Conservation (phyloP, 2,329 filamentous ascomycete genomes). For the Chaetomiaceae sp. region DNA sequence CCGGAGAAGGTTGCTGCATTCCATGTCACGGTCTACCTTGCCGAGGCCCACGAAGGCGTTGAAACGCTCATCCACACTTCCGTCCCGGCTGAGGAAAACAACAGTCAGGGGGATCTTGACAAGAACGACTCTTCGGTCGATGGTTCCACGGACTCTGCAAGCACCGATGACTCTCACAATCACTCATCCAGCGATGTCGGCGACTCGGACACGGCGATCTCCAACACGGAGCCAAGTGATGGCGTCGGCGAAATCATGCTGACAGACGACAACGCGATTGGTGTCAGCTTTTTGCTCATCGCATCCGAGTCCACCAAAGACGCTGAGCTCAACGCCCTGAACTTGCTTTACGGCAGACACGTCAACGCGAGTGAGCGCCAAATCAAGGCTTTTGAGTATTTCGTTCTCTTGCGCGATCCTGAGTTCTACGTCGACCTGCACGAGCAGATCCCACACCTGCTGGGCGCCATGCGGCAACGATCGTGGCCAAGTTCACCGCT, state of each 20-base stretch:
- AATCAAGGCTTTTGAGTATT: conserved; percentile 5
- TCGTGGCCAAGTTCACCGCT: background rate
- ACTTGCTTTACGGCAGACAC: conserved; percentile 1
- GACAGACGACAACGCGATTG: background rate
- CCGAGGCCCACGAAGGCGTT: conserved; percentile 3
- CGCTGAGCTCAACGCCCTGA: conserved; percentile 6
- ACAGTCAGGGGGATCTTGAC: background rate
- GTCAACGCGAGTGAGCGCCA: conserved; percentile 7
- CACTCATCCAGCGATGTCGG: background rate
- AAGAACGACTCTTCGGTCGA: background rate
- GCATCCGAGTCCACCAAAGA: conserved; percentile 13
- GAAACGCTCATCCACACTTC: background rate
- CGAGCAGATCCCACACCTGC: conserved; percentile 8
- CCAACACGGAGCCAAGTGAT: background rate
- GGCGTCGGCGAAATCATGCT: background rate
- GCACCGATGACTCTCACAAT: background rate
- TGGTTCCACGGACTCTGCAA: no score
- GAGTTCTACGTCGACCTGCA: conserved; percentile 8
- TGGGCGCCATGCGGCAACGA: background rate
- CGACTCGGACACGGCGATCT: background rate
- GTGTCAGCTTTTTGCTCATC: conserved; percentile 6
- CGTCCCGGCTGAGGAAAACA: background rate
- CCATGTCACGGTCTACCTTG: conserved; percentile 3
- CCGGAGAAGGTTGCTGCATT: background rate
- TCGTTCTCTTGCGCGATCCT: conserved; percentile 5